These are phyloP conservation scores for Nepenthes gracilis DNA, from an alignment of 148 eudicot species.

Conservation along the genomic window DNA sequence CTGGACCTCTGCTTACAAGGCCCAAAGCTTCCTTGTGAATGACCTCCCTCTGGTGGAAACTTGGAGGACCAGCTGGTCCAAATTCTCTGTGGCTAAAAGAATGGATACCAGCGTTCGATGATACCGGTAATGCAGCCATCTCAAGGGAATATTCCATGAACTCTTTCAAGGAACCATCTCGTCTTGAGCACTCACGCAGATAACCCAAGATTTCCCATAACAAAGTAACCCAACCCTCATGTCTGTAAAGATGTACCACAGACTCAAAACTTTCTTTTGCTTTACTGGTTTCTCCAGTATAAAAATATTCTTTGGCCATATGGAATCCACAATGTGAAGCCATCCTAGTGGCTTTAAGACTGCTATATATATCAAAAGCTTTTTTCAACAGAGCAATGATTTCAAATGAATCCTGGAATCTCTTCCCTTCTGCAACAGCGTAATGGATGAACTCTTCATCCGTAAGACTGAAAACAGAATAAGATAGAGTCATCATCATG, in stretches of 20 bases:
- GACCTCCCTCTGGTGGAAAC: constrained; percentile 50
- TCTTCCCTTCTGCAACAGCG: constrained; percentile 72
- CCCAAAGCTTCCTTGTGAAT: constrained; percentile 70
- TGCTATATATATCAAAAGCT: constrained; percentile 65
- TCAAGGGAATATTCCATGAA: constrained; percentile 88
- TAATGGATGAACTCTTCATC: constrained; percentile 81
- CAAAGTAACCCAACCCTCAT: constrained; percentile 79
- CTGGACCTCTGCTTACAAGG: constrained; percentile 45
- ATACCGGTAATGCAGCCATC: constrained; percentile 88
- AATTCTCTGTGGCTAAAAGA: constrained; percentile 38
- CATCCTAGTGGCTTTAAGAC: constrained; percentile 52
- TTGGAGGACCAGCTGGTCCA: constrained; percentile 88
- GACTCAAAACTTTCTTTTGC: constrained; percentile 57
- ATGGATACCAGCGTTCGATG: constrained; percentile 22
- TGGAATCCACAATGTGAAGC: constrained; percentile 71
- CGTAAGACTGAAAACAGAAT: constrained; percentile 46
- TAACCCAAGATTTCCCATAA: constrained; percentile 93
- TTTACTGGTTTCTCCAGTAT: constrained; percentile 35
- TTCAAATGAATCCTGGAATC: constrained; percentile 86
- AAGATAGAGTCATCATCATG: background rate
- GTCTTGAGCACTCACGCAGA: constrained; percentile 80
- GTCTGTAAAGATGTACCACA: constrained; percentile 64
- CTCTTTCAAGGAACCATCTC: constrained; percentile 54
- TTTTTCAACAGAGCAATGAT: constrained; percentile 82
- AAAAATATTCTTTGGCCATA: constrained; percentile 77